Base-by-base conservation (phyloP, 1,139 yeast genomes). In the Pichia inconspicua region DNA sequence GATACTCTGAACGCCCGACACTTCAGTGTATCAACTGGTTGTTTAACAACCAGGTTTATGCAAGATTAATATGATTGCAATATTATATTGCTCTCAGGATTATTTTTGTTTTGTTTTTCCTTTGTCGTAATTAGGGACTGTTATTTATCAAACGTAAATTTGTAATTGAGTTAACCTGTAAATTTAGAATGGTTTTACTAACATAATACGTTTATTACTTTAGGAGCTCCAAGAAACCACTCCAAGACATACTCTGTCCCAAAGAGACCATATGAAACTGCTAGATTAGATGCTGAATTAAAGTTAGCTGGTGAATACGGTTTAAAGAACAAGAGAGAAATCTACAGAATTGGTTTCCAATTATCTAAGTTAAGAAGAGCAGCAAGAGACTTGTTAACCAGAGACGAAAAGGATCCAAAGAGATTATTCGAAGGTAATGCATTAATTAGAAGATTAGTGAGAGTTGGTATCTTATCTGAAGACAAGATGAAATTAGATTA, bases 361-460 rank as follows among this genome's bases (percentile, higher is more conserved):
- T 88, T 92, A 72, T 92, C 99, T 63, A 92, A 92, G 85, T 92
- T 92, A 74, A 92, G 99, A 82, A 89, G 98, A 82, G 98, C 98
- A 74, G 99, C 99, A 72, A 96, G 99, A 85, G 97, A 94, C 72
- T 82, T 92, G 71, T 85, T 92, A 77, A 92, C 98, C 80, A 89
- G 97, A 82, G 98, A 92, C 69, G 98, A 92, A 82, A 92, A 92
- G 84, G 98, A 92, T 78, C 97, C 96, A 82, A 92, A 89, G 87
- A 90, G 99, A 82, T 85, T 92, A 71, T 92, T 92, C 82, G 98
- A 92, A 80, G 99, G 99, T 86, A 92, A 92, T 72, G 99, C 99
- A 71, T 88, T 92, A 74, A 92, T 89, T 75, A 82, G 94, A 83
- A 88, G 96, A 81, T 84, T 89, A 71, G 97, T 89, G 57, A 89